These are phyloP conservation scores for Debaryomyces coudertii DNA, from an alignment of 1,139 yeast species.

Conservation along the genomic window DNA sequence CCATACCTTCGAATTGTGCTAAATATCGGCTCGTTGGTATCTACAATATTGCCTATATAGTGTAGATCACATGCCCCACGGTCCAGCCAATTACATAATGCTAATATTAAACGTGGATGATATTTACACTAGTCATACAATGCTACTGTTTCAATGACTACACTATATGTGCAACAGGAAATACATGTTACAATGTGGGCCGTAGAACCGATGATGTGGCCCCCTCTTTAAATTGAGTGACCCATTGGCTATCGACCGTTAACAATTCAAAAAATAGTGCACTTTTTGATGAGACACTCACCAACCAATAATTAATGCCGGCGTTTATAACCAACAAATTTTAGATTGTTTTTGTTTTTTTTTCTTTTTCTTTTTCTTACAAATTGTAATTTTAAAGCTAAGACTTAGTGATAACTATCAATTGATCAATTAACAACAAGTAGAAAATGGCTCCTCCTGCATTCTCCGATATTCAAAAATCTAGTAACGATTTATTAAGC, in stretches of 20 bases:
- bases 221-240: conserved; percentile 9
- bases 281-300: conserved; percentile 9
- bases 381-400: conserved; percentile 6
- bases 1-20: neutral
- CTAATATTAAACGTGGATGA: conserved; percentile 2
- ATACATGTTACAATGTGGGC: neutral
- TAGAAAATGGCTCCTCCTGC: conserved; percentile 62
- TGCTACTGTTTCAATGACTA: neutral
- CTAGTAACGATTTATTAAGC: conserved; percentile 85
- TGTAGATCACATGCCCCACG: conserved; percentile 3
- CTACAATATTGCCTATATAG: conserved; percentile 5
- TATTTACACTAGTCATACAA: neutral
- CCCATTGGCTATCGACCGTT: conserved; percentile 1
- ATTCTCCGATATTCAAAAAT: conserved; percentile 87
- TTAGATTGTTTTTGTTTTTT: conserved; percentile 9
- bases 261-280: conserved; percentile 4
- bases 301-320: conserved; percentile 7
- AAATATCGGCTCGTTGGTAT: neutral
- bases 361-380: conserved; percentile 12
- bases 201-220: neutral
- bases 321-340: conserved; percentile 9
- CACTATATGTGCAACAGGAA: conserved; percentile 1
- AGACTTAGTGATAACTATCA: neutral
- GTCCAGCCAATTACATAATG: neutral
- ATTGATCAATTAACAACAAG: conserved; percentile 4